Base-by-base conservation (phyloP, 1,284 basidiomycete species). In the Pterulicium gracile region DNA sequence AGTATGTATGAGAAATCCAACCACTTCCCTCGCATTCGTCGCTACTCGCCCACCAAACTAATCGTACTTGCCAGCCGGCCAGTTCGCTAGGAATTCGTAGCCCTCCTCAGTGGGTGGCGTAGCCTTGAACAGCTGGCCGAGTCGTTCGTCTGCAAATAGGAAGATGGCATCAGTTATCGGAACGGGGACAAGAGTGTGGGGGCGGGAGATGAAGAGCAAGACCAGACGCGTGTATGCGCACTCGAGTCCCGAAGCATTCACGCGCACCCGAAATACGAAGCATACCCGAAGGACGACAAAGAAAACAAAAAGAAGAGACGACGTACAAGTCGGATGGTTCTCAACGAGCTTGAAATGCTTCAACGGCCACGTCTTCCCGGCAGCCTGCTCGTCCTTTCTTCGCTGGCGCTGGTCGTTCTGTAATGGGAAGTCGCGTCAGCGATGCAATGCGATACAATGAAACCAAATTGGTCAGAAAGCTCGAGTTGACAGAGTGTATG, bases 331-430 rank as follows among this genome's bases (percentile, higher is more conserved):
- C 15, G 79, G 69, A 60, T 93, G 88, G 23, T 65, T 70, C 14
- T 81, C 79, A 22, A 82, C 63, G 55, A 79, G 74, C 24, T 66
- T 66, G 57, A 94, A 94, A 57, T 89, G 84, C 62, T 80, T 82
- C 54, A 87, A 63, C 55, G 77, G 59, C 89, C 94, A 96, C 1
- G 73, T 68, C 14, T 73, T 81, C 2, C 79, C 84, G 14, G 72
- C 78, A 1, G 85, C 81, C 7, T 61, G 60, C 65, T 98, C 95
- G 55, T 94, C 89, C 61, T 81, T 85, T 55, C 95, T 72, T 63
- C 80, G 75, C 64, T 94, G 88, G 49, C 95, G 73, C 68, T 97
- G 92, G 42, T 94, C 88, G 55, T 96, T 96, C 88, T 91, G 54
- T 13, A 49, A 20, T n/a, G 27, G 27, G n/a, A 32, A 32, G 27